phyloP scores from a whole-genome alignment of 2,329 filamentous ascomycete genomes.

The Trichoderma sp. region DNA sequence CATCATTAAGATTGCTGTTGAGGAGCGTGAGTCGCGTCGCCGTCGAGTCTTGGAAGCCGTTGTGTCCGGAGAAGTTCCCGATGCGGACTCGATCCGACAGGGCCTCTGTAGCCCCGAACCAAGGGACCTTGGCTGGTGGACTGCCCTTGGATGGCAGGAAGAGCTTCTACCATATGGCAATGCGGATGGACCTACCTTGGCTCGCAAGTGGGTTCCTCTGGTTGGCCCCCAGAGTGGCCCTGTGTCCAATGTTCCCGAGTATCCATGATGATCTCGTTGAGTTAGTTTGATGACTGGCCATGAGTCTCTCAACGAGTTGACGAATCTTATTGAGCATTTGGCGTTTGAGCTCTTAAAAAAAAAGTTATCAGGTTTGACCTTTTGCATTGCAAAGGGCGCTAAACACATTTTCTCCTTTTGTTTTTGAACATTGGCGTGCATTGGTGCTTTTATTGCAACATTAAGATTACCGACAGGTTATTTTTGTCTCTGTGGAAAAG shows the following conservation, averaged over 20 bases:
- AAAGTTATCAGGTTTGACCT: constrained; percentile 28
- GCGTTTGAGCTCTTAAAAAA: constrained; percentile 29
- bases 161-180: constrained; percentile 44
- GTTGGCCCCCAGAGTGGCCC: constrained; percentile 33
- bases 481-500: constrained; percentile 20
- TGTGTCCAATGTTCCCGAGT: constrained; percentile 38
- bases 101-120: constrained; percentile 47
- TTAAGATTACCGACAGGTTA: constrained; percentile 5
- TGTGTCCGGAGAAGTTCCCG: constrained; percentile 42
- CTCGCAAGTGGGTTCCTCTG: constrained; percentile 51
- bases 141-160: constrained; percentile 56
- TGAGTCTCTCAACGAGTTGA: constrained; percentile 30
- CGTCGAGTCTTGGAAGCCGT: constrained; percentile 50
- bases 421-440: constrained; percentile 22
- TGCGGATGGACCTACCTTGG: constrained; percentile 48
- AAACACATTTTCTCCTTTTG: neutral
- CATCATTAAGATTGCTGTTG: constrained; percentile 54
- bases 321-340: constrained; percentile 31
- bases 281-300: constrained; percentile 32
- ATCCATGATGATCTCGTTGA: constrained; percentile 37
- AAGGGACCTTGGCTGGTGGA: constrained; percentile 49
- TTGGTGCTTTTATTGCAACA: constrained; percentile 17
- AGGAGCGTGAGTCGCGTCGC: constrained; percentile 62
- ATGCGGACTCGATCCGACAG: constrained; percentile 42
- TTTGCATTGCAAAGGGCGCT: constrained; percentile 15